Evolutionary conservation across 495 filamentous ascomycete genomes (phyloP), one percentile per base, ranked within the genome.

Genomic region (Penicillium tannophilum): DNA sequence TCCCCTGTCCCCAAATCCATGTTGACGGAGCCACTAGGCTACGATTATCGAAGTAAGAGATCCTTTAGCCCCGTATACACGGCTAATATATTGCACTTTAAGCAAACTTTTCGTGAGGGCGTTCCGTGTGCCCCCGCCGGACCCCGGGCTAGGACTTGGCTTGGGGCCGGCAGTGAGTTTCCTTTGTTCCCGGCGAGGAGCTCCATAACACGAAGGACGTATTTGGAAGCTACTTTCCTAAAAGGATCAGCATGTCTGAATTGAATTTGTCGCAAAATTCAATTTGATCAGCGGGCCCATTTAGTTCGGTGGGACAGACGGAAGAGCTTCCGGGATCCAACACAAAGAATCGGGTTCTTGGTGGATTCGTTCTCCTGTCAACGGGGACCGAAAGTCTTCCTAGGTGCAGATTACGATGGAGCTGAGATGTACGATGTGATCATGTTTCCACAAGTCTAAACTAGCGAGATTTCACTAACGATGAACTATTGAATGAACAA

Each of bases 11-110:
- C 56, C 45, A 51, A 49, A 45, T n/a, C 53, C 49, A 61, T 61
- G 60, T 62, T 51, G 26, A 26, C 52, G 62, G 60, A 30, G 59
- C 61, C 66, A 62, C 66, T 56, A 57, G 33, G 2, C 12, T 30
- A 9, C 11, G 54, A 43, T 44, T n/a, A 58, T 55, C 54, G 44
- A 56, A 56, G 52, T 20, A 63, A 9, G 10, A 11, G 6, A 17
- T 23, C n/a, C 36, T n/a, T 36, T 41, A 17, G 23, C 33, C 51
- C 36, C 51, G 19, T 16, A 17, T 3, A 12, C 17, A 49, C 54
- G 57, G 50, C 54, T 63, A 17, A 28, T 28, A 28, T 7, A 28
- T 7, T 35, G 33, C 12, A 36, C 41, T 24, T 55, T 60, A 46
- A 39, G 57, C 57, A 52, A 14, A 41, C 39, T 41, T 41, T 36